phyloP scores from a whole-genome alignment of 176 grass and related monocot species.

The Neostapfia colusana region DNA sequence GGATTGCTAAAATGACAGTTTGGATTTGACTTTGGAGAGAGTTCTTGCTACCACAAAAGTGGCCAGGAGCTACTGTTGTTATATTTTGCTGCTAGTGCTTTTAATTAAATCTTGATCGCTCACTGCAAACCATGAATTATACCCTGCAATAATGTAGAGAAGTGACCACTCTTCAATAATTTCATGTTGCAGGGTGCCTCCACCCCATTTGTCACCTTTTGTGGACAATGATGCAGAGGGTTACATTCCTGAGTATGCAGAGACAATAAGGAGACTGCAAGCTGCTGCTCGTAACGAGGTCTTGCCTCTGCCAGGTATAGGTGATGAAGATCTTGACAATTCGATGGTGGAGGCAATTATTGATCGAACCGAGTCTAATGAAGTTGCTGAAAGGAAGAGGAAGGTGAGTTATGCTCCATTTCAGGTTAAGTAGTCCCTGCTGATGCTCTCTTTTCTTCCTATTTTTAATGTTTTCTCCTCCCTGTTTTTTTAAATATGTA shows the following conservation, averaged over 20 bases:
- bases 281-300: conserved; percentile 69
- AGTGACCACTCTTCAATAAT: neutral
- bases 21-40: too few species aligned
- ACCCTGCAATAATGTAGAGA: neutral
- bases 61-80: too few species aligned
- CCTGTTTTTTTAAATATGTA: too few species aligned
- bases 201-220: conserved; percentile 97
- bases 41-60: too few species aligned
- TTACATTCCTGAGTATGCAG: conserved; percentile 91
- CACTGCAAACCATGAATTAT: neutral
- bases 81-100: too few species aligned
- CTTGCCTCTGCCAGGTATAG: conserved; percentile 85
- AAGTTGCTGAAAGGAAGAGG: conserved; percentile 68
- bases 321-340: conserved; percentile 63
- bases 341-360: conserved; percentile 60
- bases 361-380: conserved; percentile 62
- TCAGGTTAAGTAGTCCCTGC: neutral
- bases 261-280: conserved; percentile 78
- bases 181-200: conserved; percentile 70
- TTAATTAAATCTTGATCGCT: too few species aligned
- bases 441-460: neutral
- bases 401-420: conserved; percentile 51
- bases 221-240: conserved; percentile 96
- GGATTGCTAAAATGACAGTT: too few species aligned
- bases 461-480: too few species aligned